Evolutionary conservation across 768 basidiomycete genomes (phyloP), one percentile per base, ranked within the genome.

Genomic region (Suillus subaureus): DNA sequence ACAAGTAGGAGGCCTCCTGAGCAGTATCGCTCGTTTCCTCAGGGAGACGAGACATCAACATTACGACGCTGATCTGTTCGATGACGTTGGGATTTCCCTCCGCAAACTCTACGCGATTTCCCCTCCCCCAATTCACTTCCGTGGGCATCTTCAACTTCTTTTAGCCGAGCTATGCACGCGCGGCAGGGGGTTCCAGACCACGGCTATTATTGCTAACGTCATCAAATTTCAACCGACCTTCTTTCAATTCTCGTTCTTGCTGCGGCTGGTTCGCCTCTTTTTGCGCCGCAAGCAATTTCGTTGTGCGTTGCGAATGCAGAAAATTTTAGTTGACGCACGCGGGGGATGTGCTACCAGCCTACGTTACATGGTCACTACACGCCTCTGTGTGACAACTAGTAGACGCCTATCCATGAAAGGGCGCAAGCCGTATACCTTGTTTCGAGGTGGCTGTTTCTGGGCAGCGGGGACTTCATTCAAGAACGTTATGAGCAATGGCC

Each of bases 61-160:
- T 58, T 69, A 80, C 2, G 71, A 78, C 18, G 62, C 75, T 6
- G 58, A 61, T 6, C 69, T 79, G 33, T 78, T 79, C n/a, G 64
- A 70, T 28, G 67, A 72, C 6, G 60, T 88, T 31, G 77, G 73
- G 13, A 65, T 79, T n/a, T 71, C 71, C 7, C 70, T 87, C 43
- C 67, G 65, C 52, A 70, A 69, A 2, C 64, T 84, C 40, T 87
- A 84, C 64, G 52, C 66, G 11, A 70, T 70, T 4, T 73, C 69
- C 4, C 68, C 69, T 21, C 83, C 83, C 0, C 72, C 78, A 0
- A 68, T 73, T 66, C 83, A 83, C 62, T 81, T 82, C 68, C 82
- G 81, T 58, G 70, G 73, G 39, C 67, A 72, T n/a, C 71, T 88
- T 40, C 81, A 84, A 13, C 83, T 80, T 61, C 78, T 85, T 33